Evolutionary conservation across 306 rosid genomes (phyloP), one percentile per base, ranked within the genome.

Genomic region (Coriaria nepalensis): DNA sequence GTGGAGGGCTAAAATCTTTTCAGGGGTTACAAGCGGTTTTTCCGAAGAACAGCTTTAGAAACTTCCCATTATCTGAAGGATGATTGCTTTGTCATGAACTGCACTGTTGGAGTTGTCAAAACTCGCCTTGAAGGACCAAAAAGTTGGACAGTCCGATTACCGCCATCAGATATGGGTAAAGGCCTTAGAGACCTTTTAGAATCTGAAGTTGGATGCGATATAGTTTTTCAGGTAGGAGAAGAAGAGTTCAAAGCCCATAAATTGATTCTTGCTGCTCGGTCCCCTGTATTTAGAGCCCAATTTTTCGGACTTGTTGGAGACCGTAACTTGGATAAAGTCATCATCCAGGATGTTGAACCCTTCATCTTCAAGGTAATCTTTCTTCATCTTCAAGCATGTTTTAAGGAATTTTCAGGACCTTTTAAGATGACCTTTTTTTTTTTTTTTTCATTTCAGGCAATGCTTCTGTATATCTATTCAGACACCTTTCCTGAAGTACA

Each of bases 1-100:
- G 29, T 20, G 3, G 29, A 20, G 29, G 29, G 29, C 29, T 20
- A 20, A 20, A 20, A 20, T 20, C 29, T 20, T 20, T 20, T 20
- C 59, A 86, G 96, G 96, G 96, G 96, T 49, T 86, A 86, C 76
- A 86, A 86, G 64, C 78, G 88, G 5, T 86, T 81, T 65, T 86
- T 69, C 68, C 72, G 76, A 58, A 77, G 96, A 72, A 12, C 70
- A 8, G 10, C 50, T 4, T 61, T 86, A 49, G 96, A 86, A 62
- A 64, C 56, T 15, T 86, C 96, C 0, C 93, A 86, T 59, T 86
- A 60, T 69, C 72, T 86, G 49, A 81, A 82, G 75, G 72, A 86
- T 46, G 93, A 86, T 73, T 86, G 88, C 75, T 93, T 86, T 47
- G 65, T 78, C 39, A 78, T 86, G 86, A 75, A 74, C 49, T 86